Conservation (phyloP, 2,329 filamentous ascomycete species). For the Nannizzia gypsea region DNA sequence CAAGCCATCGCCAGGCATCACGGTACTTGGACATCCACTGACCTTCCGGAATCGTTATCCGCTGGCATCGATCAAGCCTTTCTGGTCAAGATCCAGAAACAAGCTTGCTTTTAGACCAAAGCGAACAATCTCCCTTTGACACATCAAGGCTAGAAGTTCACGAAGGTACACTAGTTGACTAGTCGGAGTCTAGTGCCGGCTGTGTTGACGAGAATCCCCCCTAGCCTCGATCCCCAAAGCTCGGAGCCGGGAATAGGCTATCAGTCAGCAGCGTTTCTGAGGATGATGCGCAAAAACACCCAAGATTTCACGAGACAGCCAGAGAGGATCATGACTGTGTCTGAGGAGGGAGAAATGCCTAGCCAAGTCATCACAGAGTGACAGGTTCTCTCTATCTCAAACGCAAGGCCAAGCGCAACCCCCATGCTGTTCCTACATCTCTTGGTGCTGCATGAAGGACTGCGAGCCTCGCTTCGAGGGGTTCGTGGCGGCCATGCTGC, state of each 20-base stretch:
- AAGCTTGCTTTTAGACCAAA: not conserved
- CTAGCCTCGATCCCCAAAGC: constrained; percentile 2
- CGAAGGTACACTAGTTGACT: not conserved
- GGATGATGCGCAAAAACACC: not conserved
- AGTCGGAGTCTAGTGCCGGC: not conserved
- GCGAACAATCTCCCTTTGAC: not conserved
- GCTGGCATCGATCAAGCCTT: not conserved
- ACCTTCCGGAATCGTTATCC: constrained; percentile 2
- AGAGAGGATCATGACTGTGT: not conserved
- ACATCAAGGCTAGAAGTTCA: not conserved
- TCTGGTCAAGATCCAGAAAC: not conserved
- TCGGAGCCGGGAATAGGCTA: not conserved
- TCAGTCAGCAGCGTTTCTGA: not conserved
- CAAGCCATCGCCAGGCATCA: not conserved
- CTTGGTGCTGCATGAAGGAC: not conserved
- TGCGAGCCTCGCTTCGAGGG: constrained; percentile 1
- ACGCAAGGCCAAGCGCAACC: not conserved
- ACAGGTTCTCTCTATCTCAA: not conserved
- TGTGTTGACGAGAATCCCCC: not conserved
- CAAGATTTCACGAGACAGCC: not conserved
- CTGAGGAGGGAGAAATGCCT: not conserved
- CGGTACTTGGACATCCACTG: not conserved
- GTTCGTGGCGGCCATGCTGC: not conserved
- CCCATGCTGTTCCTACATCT: not conserved
- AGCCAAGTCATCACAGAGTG: not conserved